A percentile compares a stretch with the other conserved stretches of the same genome.
Conservation (phyloP, 78 protist species). For the Emiliania huxleyi region DNA sequence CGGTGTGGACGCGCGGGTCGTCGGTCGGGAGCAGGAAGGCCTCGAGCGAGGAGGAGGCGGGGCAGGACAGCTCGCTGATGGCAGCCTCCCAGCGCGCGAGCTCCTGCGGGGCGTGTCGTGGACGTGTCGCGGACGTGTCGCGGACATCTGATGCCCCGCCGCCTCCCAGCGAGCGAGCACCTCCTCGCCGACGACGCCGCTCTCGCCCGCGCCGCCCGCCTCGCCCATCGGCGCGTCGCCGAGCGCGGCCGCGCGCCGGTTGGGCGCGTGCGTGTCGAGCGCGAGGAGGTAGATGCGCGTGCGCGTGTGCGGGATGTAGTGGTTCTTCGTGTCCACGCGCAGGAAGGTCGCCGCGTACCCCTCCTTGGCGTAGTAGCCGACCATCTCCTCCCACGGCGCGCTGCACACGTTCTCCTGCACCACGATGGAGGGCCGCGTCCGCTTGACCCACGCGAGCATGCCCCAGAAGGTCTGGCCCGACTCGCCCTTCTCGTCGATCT, state of each 20-base stretch:
- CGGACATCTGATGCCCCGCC: too few relatives aligned
- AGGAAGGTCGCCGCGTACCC: not conserved
- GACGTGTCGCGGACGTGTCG: too few relatives aligned
- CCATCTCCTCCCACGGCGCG: constrained; percentile 47
- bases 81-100: not conserved
- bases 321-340: constrained; percentile 42
- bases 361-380: not conserved
- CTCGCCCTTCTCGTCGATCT: constrained; percentile 46
- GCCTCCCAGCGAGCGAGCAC: too few relatives aligned
- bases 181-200: not conserved
- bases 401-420: constrained; percentile 37
- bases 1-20: constrained; percentile 30
- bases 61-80: not conserved
- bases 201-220: not conserved
- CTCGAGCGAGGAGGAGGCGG: not conserved
- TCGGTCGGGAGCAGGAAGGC: constrained; percentile 34
- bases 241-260: not conserved
- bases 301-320: constrained; percentile 54
- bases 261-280: not conserved
- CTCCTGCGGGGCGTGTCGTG: not conserved
- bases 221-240: not conserved
- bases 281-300: constrained; percentile 45
- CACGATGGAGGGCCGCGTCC: constrained; percentile 17
- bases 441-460: constrained; percentile 26
- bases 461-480: constrained; percentile 52